Evolutionary conservation across 2,329 filamentous ascomycete genomes (phyloP).

Genomic region (Paradendryphiella salina): DNA sequence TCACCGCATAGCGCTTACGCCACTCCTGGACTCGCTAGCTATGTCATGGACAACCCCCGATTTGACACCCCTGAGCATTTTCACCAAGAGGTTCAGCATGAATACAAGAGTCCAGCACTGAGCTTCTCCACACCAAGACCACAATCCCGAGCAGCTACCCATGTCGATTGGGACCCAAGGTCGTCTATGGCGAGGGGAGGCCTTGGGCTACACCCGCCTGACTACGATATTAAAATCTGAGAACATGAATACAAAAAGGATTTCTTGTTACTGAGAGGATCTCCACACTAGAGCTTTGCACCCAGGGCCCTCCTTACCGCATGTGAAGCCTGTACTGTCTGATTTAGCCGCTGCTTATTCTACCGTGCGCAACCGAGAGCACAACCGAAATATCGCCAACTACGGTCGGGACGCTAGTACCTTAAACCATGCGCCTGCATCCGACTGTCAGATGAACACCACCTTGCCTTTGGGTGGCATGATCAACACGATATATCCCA

Average conservation of each 20-base stretch:
- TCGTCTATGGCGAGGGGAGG: constrained; percentile 47
- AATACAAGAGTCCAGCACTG: constrained; percentile 45
- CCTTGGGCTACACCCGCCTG: constrained; percentile 45
- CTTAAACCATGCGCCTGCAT: constrained; percentile 7
- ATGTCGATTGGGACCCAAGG: constrained; percentile 45
- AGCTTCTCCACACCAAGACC: constrained; percentile 51
- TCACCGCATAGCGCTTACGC: constrained; percentile 34
- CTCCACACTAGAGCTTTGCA: constrained; percentile 1
- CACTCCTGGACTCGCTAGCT: constrained; percentile 30
- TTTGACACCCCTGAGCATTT: constrained; percentile 44
- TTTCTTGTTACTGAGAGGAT: constrained; percentile 6
- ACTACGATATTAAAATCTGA: constrained; percentile 40
- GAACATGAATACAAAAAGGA: constrained; percentile 4
- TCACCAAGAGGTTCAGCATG: constrained; percentile 42
- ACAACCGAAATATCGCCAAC: not conserved
- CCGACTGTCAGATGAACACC: not conserved
- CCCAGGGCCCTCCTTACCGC: not conserved
- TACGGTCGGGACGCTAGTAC: not conserved
- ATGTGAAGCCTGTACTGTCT: not conserved
- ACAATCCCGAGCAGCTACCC: constrained; percentile 34
- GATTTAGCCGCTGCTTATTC: constrained; percentile 10
- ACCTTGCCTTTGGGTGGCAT: not conserved
- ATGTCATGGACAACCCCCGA: constrained; percentile 23
- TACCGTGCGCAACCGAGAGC: not conserved
- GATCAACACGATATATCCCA: not conserved